A percentile compares a stretch with the other conserved stretches of the same genome.
Conservation (phyloP, 257 asterid genomes). For the Ehretia macrophylla region DNA sequence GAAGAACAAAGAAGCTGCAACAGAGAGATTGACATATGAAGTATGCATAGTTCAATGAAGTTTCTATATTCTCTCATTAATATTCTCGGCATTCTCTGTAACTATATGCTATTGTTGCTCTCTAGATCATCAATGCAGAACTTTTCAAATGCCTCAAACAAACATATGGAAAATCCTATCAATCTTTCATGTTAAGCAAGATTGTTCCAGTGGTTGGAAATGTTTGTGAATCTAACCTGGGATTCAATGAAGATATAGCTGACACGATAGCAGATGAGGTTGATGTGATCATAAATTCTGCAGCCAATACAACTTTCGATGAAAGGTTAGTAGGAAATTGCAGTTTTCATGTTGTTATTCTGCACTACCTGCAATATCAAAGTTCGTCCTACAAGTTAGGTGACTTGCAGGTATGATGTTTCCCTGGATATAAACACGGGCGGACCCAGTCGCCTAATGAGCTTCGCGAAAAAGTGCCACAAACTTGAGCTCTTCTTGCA, state of each 20-base stretch:
- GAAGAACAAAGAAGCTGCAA: conserved; percentile 34
- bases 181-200: conserved; percentile 28
- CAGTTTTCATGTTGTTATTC: background rate
- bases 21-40: conserved; percentile 30
- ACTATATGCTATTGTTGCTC: background rate
- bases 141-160: conserved; percentile 32
- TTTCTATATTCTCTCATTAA: background rate
- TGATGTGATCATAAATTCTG: conserved; percentile 41
- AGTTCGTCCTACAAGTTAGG: background rate
- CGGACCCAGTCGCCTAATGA: conserved; percentile 66
- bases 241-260: conserved; percentile 30
- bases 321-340: conserved; percentile 30
- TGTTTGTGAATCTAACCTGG: conserved; percentile 42
- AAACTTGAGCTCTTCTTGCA: conserved; percentile 67
- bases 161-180: conserved; percentile 25
- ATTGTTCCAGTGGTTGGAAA: conserved; percentile 42
- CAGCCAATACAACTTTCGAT: conserved; percentile 44
- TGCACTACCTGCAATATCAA: background rate
- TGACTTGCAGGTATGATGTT: conserved; percentile 56
- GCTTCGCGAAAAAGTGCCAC: conserved; percentile 62
- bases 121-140: conserved; percentile 33
- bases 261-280: conserved; percentile 25
- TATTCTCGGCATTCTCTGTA: background rate
- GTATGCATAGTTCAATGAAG: conserved; percentile 11
- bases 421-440: conserved; percentile 72